Conservation (phyloP, 2,329 filamentous ascomycete genomes). For the Fusarium nelsonii region DNA sequence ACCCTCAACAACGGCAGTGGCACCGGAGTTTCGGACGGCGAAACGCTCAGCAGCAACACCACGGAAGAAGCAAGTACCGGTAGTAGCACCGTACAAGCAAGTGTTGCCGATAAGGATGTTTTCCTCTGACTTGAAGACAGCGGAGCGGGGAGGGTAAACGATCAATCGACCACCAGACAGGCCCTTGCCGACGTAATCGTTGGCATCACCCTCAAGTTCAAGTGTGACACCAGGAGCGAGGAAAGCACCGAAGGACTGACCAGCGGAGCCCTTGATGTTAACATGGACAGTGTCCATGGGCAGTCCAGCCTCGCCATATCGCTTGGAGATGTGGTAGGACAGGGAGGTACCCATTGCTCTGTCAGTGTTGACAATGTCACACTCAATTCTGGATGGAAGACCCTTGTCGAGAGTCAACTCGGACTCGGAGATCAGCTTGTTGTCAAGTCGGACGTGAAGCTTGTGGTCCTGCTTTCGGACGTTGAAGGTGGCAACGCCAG, state of each 20-base stretch:
- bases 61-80: slow-evolving; percentile 94
- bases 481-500: slow-evolving; percentile 95
- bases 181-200: slow-evolving; percentile 97
- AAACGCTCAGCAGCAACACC: slow-evolving; percentile 97
- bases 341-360: slow-evolving; percentile 92
- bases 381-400: slow-evolving; percentile 91
- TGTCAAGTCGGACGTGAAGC: slow-evolving; percentile 92
- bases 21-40: slow-evolving; percentile 95
- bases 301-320: slow-evolving; percentile 88
- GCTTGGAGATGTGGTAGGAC: slow-evolving; percentile 95
- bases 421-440: slow-evolving; percentile 96
- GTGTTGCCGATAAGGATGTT: slow-evolving; percentile 95
- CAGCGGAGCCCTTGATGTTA: slow-evolving; percentile 95
- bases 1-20: slow-evolving; percentile 95
- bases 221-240: slow-evolving; percentile 93
- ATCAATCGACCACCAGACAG: slow-evolving; percentile 93
- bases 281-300: slow-evolving; percentile 95
- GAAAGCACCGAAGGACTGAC: slow-evolving; percentile 96
- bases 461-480: slow-evolving; percentile 97
- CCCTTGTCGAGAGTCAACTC: slow-evolving; percentile 96
- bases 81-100: slow-evolving; percentile 93
- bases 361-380: slow-evolving; percentile 96
- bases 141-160: slow-evolving; percentile 89
- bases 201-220: slow-evolving; percentile 94
- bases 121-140: slow-evolving; percentile 95